Conservation (phyloP, 1,284 basidiomycete species). For the Apiotrichum laibachii region DNA sequence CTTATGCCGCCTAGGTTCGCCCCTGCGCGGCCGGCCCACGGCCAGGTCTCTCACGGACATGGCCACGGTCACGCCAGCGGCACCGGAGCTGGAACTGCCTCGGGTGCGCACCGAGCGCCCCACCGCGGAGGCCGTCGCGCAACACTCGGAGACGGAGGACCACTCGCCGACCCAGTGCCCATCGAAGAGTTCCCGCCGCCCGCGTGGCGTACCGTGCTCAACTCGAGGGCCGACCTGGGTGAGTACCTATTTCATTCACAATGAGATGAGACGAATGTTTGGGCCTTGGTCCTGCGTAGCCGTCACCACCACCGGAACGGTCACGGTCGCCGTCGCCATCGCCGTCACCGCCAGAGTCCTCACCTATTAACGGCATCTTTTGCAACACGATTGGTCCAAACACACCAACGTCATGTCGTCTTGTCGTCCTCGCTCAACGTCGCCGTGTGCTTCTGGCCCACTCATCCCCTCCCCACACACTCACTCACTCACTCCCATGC, state of each 20-base stretch:
- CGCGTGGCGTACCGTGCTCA: conserved; percentile 46
- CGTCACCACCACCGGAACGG: too few relatives aligned
- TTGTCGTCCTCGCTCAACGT: too few relatives aligned
- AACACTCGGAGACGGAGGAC: conserved; percentile 13
- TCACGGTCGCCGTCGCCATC: background rate
- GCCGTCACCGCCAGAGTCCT: too few relatives aligned
- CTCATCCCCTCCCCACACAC: too few relatives aligned
- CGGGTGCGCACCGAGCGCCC: background rate
- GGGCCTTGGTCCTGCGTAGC: too few relatives aligned
- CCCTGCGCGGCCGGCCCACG: conserved; percentile 10
- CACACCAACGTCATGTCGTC: too few relatives aligned
- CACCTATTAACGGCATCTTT: too few relatives aligned
- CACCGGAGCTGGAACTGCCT: background rate
- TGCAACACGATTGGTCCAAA: too few relatives aligned
- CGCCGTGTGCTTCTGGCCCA: too few relatives aligned
- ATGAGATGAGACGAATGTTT: too few relatives aligned
- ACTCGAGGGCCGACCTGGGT: conserved; percentile 47
- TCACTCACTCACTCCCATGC: too few relatives aligned
- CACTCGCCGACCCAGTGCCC: conserved; percentile 28
- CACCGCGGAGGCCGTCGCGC: conserved; percentile 12
- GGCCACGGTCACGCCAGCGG: conserved; percentile 5
- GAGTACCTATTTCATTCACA: conserved; percentile 14
- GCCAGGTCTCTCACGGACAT: conserved; percentile 9
- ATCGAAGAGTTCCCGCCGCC: conserved; percentile 48
- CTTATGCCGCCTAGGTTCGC: conserved; percentile 13